Conservation (phyloP, 257 asterid genomes). For the Sherardia arvensis region DNA sequence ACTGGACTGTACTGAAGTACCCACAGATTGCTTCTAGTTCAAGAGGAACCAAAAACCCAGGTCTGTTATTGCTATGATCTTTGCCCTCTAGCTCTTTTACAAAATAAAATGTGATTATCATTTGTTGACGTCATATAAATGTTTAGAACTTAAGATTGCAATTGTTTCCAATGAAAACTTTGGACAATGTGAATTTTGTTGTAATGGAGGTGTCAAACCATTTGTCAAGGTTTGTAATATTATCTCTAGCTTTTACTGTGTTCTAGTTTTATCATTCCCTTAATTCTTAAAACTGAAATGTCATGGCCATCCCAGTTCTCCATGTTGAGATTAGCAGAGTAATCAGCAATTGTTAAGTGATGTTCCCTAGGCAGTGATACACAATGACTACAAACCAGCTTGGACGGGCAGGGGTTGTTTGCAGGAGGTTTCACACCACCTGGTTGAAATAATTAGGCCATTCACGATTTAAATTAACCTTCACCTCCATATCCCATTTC, state of each 20-base stretch:
- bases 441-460: not conserved
- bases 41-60: slow-evolving; percentile 59
- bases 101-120: not conserved
- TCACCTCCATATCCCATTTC: not conserved
- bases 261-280: not conserved
- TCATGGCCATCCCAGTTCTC: not conserved
- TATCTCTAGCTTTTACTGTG: no score
- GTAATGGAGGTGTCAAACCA: not conserved
- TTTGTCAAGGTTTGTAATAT: not conserved
- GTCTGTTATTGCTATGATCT: slow-evolving; percentile 23
- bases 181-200: not conserved
- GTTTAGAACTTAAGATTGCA: not conserved
- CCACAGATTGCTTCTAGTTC: slow-evolving; percentile 79
- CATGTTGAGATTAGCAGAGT: not conserved
- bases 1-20: slow-evolving; percentile 83
- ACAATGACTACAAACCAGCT: not conserved
- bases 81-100: not conserved
- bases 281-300: not conserved
- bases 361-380: not conserved
- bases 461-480: not conserved
- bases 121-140: not conserved
- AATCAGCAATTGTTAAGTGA: not conserved
- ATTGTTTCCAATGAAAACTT: not conserved
- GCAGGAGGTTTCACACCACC: not conserved
- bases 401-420: not conserved